These are phyloP conservation scores for Galerina sulciceps DNA, from an alignment of 768 basidiomycete genomes.

Conservation along the genomic window DNA sequence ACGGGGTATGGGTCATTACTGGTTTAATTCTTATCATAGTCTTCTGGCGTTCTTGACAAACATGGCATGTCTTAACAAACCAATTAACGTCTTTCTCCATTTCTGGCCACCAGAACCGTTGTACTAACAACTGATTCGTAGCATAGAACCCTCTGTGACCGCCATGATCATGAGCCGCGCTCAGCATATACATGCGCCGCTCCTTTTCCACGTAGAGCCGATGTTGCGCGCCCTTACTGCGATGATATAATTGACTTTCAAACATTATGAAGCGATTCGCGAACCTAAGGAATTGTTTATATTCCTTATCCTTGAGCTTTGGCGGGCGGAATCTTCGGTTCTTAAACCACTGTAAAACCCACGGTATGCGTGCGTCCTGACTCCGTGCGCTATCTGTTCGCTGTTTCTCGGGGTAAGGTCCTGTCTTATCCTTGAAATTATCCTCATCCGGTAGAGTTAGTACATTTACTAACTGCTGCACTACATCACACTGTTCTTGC, in stretches of 20 bases:
- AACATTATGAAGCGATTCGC: constrained; percentile 23
- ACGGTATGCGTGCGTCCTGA: neutral
- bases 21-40: constrained; percentile 19
- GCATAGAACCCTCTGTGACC: constrained; percentile 30
- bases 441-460: neutral
- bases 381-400: neutral
- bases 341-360: neutral
- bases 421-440: neutral
- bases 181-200: constrained; percentile 23
- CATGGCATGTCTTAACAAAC: constrained; percentile 27
- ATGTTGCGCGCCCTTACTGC: constrained; percentile 6
- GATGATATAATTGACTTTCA: constrained; percentile 16
- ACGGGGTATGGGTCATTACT: constrained; percentile 14
- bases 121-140: constrained; percentile 12
- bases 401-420: neutral
- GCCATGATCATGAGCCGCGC: constrained; percentile 25
- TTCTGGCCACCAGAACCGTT: constrained; percentile 36
- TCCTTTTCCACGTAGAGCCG: constrained; percentile 23
- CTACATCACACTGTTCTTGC: neutral
- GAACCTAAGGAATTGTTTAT: neutral
- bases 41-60: constrained; percentile 26
- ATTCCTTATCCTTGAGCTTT: neutral
- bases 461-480: neutral
- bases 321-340: neutral
- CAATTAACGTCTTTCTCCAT: constrained; percentile 25